phyloP scores from a whole-genome alignment of 106 monocot genomes.

The Dactylorhiza incarnata region DNA sequence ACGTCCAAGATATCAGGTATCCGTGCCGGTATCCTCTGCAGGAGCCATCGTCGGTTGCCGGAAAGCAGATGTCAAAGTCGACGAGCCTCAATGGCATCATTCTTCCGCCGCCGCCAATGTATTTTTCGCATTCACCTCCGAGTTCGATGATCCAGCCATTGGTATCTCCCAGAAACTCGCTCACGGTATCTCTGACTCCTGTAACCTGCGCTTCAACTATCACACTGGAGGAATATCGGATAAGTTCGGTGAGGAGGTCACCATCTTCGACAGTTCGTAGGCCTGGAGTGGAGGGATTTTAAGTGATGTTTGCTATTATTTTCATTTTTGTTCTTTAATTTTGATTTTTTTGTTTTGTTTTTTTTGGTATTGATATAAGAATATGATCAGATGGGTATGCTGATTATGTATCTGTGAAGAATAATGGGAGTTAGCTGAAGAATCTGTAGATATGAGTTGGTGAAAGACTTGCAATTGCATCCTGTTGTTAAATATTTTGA shows the following conservation, averaged over 20 bases:
- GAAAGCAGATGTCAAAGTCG: conserved; percentile 41
- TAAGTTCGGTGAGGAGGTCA: conserved; percentile 21
- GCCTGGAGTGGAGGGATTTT: conserved; percentile 66
- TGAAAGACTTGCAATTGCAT: not conserved
- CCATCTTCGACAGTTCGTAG: conserved; percentile 20
- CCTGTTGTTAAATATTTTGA: too few species aligned
- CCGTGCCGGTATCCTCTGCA: conserved; percentile 35
- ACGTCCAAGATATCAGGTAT: conserved; percentile 41
- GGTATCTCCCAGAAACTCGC: conserved; percentile 39
- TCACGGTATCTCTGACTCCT: conserved; percentile 28
- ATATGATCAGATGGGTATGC: not conserved
- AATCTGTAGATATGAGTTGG: not conserved
- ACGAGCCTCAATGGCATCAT: conserved; percentile 36
- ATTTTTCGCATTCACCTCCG: conserved; percentile 27
- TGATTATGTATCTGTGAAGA: not conserved
- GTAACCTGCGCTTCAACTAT: conserved; percentile 51
- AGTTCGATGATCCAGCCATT: conserved; percentile 15
- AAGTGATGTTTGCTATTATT: conserved; percentile 17
- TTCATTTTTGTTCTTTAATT: conserved; percentile 16
- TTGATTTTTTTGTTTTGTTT: conserved; percentile 1
- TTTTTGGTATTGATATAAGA: conserved; percentile 12
- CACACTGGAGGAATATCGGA: conserved; percentile 30
- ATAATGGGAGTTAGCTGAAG: not conserved
- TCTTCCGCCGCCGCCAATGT: conserved; percentile 9
- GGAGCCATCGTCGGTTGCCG: conserved; percentile 27